phyloP scores from a whole-genome alignment of 371 early-diverging fungal genomes.

The Actinomortierella ambigua region DNA sequence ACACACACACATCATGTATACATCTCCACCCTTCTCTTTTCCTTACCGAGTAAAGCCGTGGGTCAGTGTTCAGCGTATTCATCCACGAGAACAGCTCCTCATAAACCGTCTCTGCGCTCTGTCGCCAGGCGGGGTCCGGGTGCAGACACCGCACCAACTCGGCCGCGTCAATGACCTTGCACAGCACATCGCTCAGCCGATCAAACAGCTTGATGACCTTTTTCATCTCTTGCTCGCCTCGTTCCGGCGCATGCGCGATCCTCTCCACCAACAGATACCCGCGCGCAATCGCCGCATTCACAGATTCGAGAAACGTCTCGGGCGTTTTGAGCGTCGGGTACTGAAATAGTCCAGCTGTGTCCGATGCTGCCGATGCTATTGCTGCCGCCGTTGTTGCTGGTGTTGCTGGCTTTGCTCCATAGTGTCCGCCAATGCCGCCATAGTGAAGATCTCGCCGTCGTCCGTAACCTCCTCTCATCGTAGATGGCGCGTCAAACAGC shows the following conservation, averaged over 20 bases:
- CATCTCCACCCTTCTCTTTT: neutral
- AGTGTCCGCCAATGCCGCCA: no score
- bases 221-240: constrained; percentile 63
- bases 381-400: no score
- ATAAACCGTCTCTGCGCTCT: constrained; percentile 83
- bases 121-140: constrained; percentile 72
- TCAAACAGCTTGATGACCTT: constrained; percentile 86
- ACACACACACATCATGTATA: no score
- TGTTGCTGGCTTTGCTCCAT: no score
- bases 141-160: constrained; percentile 94
- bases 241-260: constrained; percentile 61
- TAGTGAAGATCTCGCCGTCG: no score
- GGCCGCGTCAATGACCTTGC: constrained; percentile 89
- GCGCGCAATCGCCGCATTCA: constrained; percentile 47
- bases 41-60: constrained; percentile 76
- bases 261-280: constrained; percentile 63
- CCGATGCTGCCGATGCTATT: no score
- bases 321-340: constrained; percentile 35
- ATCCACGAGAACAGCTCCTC: constrained; percentile 79
- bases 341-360: constrained; percentile 31
- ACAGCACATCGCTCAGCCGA: constrained; percentile 87
- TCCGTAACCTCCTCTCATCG: no score
- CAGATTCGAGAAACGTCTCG: constrained; percentile 37
- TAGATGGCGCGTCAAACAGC: no score
- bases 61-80: constrained; percentile 93